A percentile compares a stretch with the other conserved stretches of the same genome.
Conservation (phyloP, 306 rosid species). For the Notholithocarpus densiflorus region DNA sequence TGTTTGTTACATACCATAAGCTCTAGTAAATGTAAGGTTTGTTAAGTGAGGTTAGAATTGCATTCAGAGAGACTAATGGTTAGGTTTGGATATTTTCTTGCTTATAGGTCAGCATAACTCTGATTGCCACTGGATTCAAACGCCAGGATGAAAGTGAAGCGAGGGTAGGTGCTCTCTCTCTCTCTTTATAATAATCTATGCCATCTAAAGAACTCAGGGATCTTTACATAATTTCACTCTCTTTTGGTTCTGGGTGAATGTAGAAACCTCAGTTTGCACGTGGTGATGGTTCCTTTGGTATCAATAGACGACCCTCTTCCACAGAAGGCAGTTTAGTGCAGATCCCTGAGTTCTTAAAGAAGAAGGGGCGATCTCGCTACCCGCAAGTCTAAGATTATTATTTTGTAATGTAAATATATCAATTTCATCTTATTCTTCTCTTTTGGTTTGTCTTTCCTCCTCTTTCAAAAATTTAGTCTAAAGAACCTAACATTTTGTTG, state of each 20-base stretch:
- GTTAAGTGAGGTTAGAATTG: too few relatives aligned
- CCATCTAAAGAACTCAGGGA: too few relatives aligned
- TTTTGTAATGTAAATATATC: neutral
- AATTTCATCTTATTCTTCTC: conserved; percentile 9
- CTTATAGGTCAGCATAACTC: conserved; percentile 83
- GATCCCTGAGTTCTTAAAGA: conserved; percentile 91
- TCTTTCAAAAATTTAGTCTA: neutral
- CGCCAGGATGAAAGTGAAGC: conserved; percentile 90
- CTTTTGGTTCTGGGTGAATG: conserved; percentile 10
- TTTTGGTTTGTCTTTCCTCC: neutral
- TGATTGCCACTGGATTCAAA: conserved; percentile 97
- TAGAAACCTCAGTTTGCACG: conserved; percentile 61
- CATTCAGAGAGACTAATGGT: too few relatives aligned
- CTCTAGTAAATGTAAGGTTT: too few relatives aligned
- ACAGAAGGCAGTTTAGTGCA: conserved; percentile 67
- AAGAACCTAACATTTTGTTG: neutral
- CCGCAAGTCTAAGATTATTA: conserved; percentile 56
- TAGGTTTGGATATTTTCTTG: too few relatives aligned
- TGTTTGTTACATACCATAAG: too few relatives aligned
- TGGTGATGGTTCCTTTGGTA: conserved; percentile 45
- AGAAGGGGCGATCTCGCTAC: conserved; percentile 82
- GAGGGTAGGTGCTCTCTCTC: conserved; percentile 55
- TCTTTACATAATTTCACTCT: neutral
- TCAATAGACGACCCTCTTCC: conserved; percentile 55
- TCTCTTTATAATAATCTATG: neutral